Base-by-base conservation (phyloP, 352 stramenopile genomes). In the Pythium chondricola region DNA sequence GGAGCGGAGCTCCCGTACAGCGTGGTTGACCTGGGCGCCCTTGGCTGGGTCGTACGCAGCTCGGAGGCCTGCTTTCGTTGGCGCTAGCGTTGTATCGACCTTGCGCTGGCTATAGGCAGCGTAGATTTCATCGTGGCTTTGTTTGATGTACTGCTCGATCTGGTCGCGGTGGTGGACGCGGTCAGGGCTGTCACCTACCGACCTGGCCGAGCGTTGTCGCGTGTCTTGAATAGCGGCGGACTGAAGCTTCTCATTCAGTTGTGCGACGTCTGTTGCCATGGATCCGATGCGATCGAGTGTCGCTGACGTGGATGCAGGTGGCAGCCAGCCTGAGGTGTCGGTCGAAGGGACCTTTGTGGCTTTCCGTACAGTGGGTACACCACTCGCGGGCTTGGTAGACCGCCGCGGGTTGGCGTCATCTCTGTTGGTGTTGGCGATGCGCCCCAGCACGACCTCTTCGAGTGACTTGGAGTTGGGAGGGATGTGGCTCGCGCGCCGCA, bases 361-460 rank as follows among this genome's bases (percentile, higher is more conserved):
- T 13, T 8, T 8, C 29, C 13, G 29, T 33, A 13, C 13, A 13
- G 29, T 33, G 29, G 29, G 29, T 33, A 13, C 13, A 33, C 7
- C 7, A 13, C 7, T 33, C 7, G 29, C 29, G 29, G 29, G 7
- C 29, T 33, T 33, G 7, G 29, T 33, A 13, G 29, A 33, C 13
- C 7, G 29, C 29, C 7, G 29, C 13, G 29, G 29, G 33, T 11
- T 14, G 7, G 40, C 25, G 30, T 6, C 35, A 22, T 10, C 13
- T 6, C 17, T 49, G 0, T 11, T 14, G 32, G 42, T 37, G 35
- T 63, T 66, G 4, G 63, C 66, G 30, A 81, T 63, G 11, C 80
- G 71, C 16, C 70, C 52, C 9, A 88, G 56, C 37, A 91, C 30
- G 17, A 91, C 61, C 48, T 91, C 76, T 51, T 91, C 80, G 32